Base-by-base conservation (phyloP, 2,329 filamentous ascomycete genomes). In the Rhynchosporium agropyri region DNA sequence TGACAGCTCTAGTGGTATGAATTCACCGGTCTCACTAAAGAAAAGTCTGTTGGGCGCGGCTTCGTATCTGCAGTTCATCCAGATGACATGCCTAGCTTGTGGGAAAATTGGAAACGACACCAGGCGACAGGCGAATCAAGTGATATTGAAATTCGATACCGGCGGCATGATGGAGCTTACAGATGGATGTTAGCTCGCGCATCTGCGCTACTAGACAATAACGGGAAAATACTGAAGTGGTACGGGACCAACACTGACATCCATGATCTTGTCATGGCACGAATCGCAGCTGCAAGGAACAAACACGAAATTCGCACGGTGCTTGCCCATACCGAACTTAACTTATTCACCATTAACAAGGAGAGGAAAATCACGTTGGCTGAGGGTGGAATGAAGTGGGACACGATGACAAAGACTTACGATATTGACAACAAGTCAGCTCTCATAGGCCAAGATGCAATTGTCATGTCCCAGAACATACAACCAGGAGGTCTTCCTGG, bases 161-260 rank as follows among this genome's bases (percentile, higher is more conserved):
- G 63, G 20, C 63, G 69, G 29, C 42, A 66, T 12, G 69, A 71
- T 53, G 68, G 69, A 5, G 50, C 67, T 7, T 71, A 68, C 50
- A 69, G 63, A 48, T 71, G 69, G 68, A 69, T 70, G 69, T 64
- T 69, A 20, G 65, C 62, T 38, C 64, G 68, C 31, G 69, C 67
- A 4, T 63, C 57, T 20, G 67, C 68, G 7, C 60, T 65, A 3
- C 49, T 51, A 56, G 61, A 61, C 33, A 56, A 60, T 0, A 26
- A 53, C 6, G 67, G 68, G 3, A 61, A 61, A 3, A 63, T 70
- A 4, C 15, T 70, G 40, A 70, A 70, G 51, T 71, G 69, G 69
- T 69, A 70, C 49, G 69, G 68, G 13, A 71, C 69, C 7, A 66
- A 59, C 54, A 71, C 67, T 10, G 69, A 71, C 43, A 69, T 71